Evolutionary conservation across 2,329 filamentous ascomycete species (phyloP).

Genomic region (Arachnopeziza araneosa): DNA sequence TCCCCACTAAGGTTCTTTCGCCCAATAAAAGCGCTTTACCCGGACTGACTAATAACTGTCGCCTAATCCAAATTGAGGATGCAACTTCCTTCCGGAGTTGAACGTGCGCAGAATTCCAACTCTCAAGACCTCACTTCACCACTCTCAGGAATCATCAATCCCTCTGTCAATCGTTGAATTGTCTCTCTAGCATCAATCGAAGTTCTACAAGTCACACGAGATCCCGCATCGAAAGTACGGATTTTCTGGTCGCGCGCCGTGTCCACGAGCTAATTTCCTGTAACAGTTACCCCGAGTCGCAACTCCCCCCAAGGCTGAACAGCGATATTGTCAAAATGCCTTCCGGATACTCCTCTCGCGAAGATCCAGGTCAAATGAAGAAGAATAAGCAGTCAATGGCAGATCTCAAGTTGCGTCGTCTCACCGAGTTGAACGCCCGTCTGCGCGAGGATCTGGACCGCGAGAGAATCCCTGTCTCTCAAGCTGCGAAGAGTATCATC

Average conservation of each 20-base stretch:
- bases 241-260: not conserved
- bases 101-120: not conserved
- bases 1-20: not conserved
- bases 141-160: not conserved
- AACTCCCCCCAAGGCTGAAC: not conserved
- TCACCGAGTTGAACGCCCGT: slow-evolving; percentile 95
- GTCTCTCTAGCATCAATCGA: not conserved
- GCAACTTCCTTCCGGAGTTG: not conserved
- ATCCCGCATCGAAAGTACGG: not conserved
- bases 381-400: slow-evolving; percentile 99
- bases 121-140: not conserved
- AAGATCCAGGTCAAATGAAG: slow-evolving; percentile 64
- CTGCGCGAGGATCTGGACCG: slow-evolving; percentile 93
- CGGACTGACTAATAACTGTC: not conserved
- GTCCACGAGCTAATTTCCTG: not conserved
- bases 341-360: slow-evolving; percentile 62
- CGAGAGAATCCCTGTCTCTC: slow-evolving; percentile 91
- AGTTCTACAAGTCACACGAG: not conserved
- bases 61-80: not conserved
- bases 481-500: slow-evolving; percentile 87
- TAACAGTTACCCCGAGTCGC: not conserved
- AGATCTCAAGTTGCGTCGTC: slow-evolving; percentile 89
- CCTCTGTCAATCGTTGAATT: not conserved
- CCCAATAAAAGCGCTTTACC: not conserved
- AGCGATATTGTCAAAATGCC: slow-evolving; percentile 36